Base-by-base conservation (phyloP, 257 asterid genomes). In the Solanum paucissectum region DNA sequence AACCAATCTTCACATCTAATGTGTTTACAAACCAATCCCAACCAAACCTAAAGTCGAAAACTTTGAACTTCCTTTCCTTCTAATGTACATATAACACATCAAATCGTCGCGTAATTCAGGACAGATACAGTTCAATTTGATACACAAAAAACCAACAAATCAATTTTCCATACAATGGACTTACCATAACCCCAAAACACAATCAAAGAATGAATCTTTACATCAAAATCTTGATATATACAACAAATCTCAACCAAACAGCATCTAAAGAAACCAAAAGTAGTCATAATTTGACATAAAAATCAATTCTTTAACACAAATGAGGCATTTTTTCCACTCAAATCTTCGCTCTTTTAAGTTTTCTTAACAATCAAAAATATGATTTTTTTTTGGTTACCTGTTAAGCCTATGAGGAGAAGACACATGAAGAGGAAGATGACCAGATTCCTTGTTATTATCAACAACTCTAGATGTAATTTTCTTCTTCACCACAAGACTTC, bases 341-440 rank as follows among this genome's bases (percentile, higher is more conserved):
- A 58, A 58, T 58, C 27, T 21, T 58, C 66, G 21, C 0, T 58
- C n/a, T n/a, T n/a, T 21, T 0, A 21, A 58, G 66, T 58, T 7
- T 1, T 58, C 66, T 58, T 7, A 58, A 58, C 12, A 58, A 58
- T 58, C 12, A 58, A 58, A 58, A 58, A 58, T 58, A 7, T 58
- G 25, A 20, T 20, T n/a, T n/a, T 69, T 5, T 69, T 69, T 32
- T 55, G 64, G 83, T 89, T 76, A 96, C 99, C 99, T 95, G 91
- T 87, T 88, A 33, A 92, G 89, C 7, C 98, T 94, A 88, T 86
- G 94, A 81, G 99, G 95, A 71, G 98, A 93, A 87, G 97, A 91
- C 89, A 89, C 89, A 66, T 94, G 91, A 87, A 93, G 93, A 75
- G 86, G 91, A 88, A 87, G 79, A 23, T n/a, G 66, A 88, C 87